Base-by-base conservation (phyloP, 352 stramenopile genomes). In the Phytophthora sp. region DNA sequence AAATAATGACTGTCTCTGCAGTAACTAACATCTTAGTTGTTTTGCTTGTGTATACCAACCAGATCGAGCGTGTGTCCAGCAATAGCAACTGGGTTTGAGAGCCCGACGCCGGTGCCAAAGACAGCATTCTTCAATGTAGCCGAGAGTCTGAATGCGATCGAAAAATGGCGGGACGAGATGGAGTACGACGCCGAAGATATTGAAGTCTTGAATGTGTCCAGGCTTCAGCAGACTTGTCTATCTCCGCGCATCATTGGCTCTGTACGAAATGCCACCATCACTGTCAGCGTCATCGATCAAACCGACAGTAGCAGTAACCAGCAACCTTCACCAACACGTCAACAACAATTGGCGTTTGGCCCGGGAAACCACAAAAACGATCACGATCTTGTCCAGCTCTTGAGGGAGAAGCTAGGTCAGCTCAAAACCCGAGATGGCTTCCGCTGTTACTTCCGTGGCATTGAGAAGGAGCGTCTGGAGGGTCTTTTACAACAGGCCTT, bases 351-450 rank as follows among this genome's bases (percentile, higher is more conserved):
- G 13, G 23, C 23, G 9, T 61, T 77, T 20, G 75, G 79, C 18
- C 69, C 78, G n/a, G 79, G 72, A 7, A 88, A 82, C 42, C 51
- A 68, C 24, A 67, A 76, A 23, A 74, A 59, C 13, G 80, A 89
- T 57, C 70, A 77, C 29, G 66, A 74, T n/a, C 71, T 87, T 23
- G 63, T 90, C 15, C 71, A 82, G 49, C 66, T 75, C 39, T 68
- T 93, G 57, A 80, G 69, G 57, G 73, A 77, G 23, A 88, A 85
- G 47, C 71, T 82, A 62, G 57, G 56, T 18, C 79, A 89, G 33
- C 84, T 78, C 56, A 93, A 93, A 74, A 91, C 81, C 0, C 82
- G 82, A 21, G 83, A 93, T 11, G 80, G 83, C 7, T 93, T 93
- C 41, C 81, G 85, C 13, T 54, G 71, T 4, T 93, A 79, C 61